These are phyloP conservation scores for Phaffia rhodozyma DNA, from an alignment of 1,284 basidiomycete genomes.

Conservation along the genomic window DNA sequence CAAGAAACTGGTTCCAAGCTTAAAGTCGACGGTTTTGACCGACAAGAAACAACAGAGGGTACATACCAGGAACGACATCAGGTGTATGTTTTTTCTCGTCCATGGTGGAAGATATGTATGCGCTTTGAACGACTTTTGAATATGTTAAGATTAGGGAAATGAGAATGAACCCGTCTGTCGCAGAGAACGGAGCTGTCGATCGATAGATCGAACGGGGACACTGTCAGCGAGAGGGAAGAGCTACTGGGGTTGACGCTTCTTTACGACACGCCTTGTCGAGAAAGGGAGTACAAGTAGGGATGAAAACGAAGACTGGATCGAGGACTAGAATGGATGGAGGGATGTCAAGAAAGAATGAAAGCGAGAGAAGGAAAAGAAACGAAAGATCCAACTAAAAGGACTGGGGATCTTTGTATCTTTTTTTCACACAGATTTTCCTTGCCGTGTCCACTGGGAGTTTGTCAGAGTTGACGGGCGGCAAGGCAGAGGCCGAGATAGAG, in stretches of 20 bases:
- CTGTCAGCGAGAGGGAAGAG: neutral
- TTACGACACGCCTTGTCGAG: too few species aligned
- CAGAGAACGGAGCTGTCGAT: neutral
- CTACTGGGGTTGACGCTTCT: neutral
- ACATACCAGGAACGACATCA: constrained; percentile 2
- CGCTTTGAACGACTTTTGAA: too few species aligned
- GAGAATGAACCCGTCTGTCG: neutral
- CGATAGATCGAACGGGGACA: neutral
- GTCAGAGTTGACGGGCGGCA: neutral
- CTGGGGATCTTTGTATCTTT: neutral
- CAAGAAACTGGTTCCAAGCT: neutral
- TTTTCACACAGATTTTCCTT: neutral
- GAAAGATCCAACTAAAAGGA: neutral
- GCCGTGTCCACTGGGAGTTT: neutral
- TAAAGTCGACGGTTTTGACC: neutral
- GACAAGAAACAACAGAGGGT: neutral
- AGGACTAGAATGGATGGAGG: neutral
- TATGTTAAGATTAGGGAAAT: neutral
- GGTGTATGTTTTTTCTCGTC: constrained; percentile 13
- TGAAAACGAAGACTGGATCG: neutral
- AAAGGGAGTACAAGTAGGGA: neutral
- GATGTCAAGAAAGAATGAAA: constrained; percentile 1
- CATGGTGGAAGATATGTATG: neutral
- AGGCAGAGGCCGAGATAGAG: too few species aligned
- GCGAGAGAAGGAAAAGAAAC: constrained; percentile 1